phyloP scores from a whole-genome alignment of 2,329 filamentous ascomycete genomes.

The Paraphoma sp. region DNA sequence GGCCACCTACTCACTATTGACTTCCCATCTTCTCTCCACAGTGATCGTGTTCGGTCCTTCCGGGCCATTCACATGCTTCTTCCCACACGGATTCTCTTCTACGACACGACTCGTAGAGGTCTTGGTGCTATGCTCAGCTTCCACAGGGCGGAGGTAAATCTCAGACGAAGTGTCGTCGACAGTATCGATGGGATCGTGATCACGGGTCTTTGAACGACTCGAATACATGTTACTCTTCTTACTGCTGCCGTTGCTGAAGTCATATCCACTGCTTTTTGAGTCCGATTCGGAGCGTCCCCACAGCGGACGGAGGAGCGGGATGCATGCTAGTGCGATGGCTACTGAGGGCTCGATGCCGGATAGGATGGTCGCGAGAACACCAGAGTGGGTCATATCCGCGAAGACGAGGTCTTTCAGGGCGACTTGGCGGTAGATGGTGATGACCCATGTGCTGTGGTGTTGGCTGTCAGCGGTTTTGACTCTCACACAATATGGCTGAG shows the following conservation, averaged over 20 bases:
- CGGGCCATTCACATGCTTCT: not conserved
- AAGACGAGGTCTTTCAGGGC: slow-evolving; percentile 18
- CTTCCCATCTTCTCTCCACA: not conserved
- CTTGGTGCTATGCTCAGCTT: not conserved
- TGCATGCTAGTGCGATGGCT: slow-evolving; percentile 27
- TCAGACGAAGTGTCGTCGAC: not conserved
- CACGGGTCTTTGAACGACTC: not conserved
- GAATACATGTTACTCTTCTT: not conserved
- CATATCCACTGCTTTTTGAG: not conserved
- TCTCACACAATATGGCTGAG: not conserved
- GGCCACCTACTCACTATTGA: not conserved
- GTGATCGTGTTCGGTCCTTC: not conserved
- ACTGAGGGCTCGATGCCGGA: slow-evolving; percentile 28
- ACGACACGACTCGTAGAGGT: not conserved
- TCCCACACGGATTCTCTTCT: not conserved
- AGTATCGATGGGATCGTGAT: not conserved
- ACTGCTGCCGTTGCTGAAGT: slow-evolving; percentile 3
- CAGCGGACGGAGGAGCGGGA: slow-evolving; percentile 25
- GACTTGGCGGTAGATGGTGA: slow-evolving; percentile 30
- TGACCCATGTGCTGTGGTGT: slow-evolving; percentile 24
- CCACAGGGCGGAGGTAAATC: not conserved
- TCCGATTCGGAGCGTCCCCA: not conserved
- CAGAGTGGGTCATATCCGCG: slow-evolving; percentile 22
- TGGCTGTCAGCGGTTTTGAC: not conserved
- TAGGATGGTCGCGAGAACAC: slow-evolving; percentile 25